Base-by-base conservation (phyloP, 768 basidiomycete species). In the Tulasnella sp. region DNA sequence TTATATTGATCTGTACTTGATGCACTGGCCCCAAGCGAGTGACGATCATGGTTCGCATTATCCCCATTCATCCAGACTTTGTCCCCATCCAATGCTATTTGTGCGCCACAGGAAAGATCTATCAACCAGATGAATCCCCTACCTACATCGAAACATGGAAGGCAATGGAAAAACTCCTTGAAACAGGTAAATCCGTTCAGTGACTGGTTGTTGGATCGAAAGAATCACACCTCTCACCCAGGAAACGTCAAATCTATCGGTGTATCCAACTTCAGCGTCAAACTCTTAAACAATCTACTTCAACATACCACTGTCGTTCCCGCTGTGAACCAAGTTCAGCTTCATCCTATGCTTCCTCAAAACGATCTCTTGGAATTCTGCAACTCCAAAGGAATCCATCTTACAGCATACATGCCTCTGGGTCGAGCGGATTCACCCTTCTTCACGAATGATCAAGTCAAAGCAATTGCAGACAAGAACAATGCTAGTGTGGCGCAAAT, bases 241-340 rank as follows among this genome's bases (percentile, higher is more conserved):
- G 12, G 27, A 13, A 51, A 79, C 75, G 81, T 82, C 35, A 27
- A 32, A 39, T 39, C 48, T 22, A 49, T 49, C 24, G 48, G 48
- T n/a, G 85, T 92, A 6, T 84, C 82, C 58, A 91, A 91, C 74
- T 87, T 86, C 65, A 77, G 73, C n/a, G 64, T 80, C 48, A 69
- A 70, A 34, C 71, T 82, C 37, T 63, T 91, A 49, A 66, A 85
- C 62, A 79, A 70, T 10, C 73, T 91, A 59, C 77, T 77, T 53
- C 64, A 72, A n/a, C 78, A 77, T 3, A 84, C 84, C 20, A 79
- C 77, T 8, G 79, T 84, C 47, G 74, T 77, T 48, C 88, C 89
- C 25, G 79, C 69, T 16, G 78, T 68, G 22, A 88, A 91, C 67
- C 88, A 92, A 22, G 48, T 91, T 56, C 85, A 89, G 64, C 77